Percentiles rank a stretch among this genome's conserved stretches.
These are phyloP conservation scores for Didymella keratinophila DNA, from an alignment of 2,329 filamentous ascomycete species.

Conservation along the genomic window DNA sequence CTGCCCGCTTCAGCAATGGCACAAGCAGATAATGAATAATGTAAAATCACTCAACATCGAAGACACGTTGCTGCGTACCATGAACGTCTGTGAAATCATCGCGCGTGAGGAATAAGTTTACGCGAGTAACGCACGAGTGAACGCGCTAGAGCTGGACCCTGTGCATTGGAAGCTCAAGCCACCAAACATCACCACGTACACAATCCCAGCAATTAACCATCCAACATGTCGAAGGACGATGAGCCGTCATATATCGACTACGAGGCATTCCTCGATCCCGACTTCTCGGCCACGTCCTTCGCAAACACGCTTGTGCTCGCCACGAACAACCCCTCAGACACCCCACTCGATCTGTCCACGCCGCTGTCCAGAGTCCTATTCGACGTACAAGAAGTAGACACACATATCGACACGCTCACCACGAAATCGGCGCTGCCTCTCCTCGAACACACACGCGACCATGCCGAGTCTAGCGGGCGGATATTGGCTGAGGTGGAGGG, in stretches of 20 bases:
- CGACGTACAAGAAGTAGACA: constrained; percentile 96
- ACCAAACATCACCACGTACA: background rate
- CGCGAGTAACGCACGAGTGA: constrained; percentile 16
- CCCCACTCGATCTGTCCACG: constrained; percentile 89
- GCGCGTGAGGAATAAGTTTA: constrained; percentile 8
- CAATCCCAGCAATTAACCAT: constrained; percentile 9
- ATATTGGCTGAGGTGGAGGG: constrained; percentile 80
- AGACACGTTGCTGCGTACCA: background rate
- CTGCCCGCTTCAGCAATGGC: background rate
- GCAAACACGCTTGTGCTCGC: constrained; percentile 87
- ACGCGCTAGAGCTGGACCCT: constrained; percentile 22
- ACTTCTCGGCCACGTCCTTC: constrained; percentile 81
- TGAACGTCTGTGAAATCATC: background rate
- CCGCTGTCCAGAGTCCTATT: constrained; percentile 93
- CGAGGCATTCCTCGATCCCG: constrained; percentile 83
- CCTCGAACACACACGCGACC: constrained; percentile 76
- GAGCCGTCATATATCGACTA: constrained; percentile 94
- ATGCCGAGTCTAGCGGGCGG: constrained; percentile 74
- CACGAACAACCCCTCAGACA: constrained; percentile 92
- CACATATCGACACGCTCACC: constrained; percentile 89
- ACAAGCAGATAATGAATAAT: constrained; percentile 6
- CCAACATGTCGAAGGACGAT: constrained; percentile 46
- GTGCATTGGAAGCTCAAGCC: background rate
- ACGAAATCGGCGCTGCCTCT: constrained; percentile 83
- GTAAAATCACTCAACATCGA: background rate